These are phyloP conservation scores for Primulina huaijiensis DNA, from an alignment of 257 asterid species.

Conservation along the genomic window DNA sequence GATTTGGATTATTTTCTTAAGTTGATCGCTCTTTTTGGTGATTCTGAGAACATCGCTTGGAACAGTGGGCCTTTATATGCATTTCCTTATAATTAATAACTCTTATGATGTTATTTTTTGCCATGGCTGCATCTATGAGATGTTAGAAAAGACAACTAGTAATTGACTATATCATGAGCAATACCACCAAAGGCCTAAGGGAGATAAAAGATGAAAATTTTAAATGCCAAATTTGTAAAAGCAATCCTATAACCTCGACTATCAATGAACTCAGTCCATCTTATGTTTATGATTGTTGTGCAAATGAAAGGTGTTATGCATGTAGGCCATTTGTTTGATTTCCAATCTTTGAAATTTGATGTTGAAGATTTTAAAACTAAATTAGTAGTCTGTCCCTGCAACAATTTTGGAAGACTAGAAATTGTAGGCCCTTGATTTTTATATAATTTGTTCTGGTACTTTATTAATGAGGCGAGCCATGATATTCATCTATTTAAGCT, in stretches of 20 bases:
- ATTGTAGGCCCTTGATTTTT: not conserved
- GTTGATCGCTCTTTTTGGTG: not conserved
- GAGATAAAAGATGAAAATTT: not conserved
- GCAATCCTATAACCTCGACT: not conserved
- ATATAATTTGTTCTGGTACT: not conserved
- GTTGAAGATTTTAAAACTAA: not conserved
- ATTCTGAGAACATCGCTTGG: constrained; percentile 3
- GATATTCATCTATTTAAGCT: constrained; percentile 19
- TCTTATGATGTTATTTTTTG: not conserved
- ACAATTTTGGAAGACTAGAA: not conserved
- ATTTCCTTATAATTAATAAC: not conserved
- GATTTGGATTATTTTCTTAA: not conserved
- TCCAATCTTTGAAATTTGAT: not conserved
- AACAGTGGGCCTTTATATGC: not conserved
- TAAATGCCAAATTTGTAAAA: not conserved
- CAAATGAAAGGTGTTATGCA: not conserved
- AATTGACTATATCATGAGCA: not conserved
- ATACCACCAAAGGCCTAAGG: not conserved
- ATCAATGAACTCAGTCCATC: not conserved
- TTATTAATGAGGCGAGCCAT: constrained; percentile 7
- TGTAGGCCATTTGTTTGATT: not conserved
- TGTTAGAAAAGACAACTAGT: not conserved
- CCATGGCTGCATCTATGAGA: constrained; percentile 16
- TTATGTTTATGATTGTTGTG: not conserved
- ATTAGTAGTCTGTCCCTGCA: not conserved